Base-by-base conservation (phyloP, 192 early-diverging fungal genomes). In the Mortierella hygrophila region DNA sequence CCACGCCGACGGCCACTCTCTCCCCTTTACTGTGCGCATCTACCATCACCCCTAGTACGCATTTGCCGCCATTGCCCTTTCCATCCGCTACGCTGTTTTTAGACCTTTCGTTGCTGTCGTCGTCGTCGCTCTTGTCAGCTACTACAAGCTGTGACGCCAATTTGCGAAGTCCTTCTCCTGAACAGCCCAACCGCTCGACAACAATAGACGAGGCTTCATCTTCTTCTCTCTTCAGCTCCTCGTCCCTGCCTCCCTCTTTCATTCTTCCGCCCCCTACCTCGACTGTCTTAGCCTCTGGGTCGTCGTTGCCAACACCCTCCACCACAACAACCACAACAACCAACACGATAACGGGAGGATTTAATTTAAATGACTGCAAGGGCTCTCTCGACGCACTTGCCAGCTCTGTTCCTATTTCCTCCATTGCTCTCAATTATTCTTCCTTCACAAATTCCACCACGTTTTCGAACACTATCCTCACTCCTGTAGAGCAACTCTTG, bases 131-230 rank as follows among this genome's bases (percentile, higher is more conserved):
- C 44, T 46, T 26, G 23, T n/a, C n/a, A 6, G n/a, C 10, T 10
- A 26, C 55, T 57, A 26, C 55, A 57, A 23, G 6, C 55, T 57
- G 35, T 57, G 55, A 57, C 55, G 55, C 10, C 9, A 57, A 57
- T 57, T 57, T 57, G 55, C 55, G 55, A 57, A 57, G 55, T 10
- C n/a, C 9, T 57, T 57, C 55, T 57, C 55, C 55, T 57, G 55
- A 57, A 57, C 21, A 57, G 55, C 55, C 55, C 55, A 57, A n/a
- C 55, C n/a, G 55, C 55, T 57, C 55, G 55, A 26, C 55, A n/a
- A 26, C n/a, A 57, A 57, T 57, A 57, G 55, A 26, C 23, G 55
- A 57, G 55, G 55, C 55, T 23, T 26, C 55, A 26, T 57, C 55
- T 0, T 26, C 52, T 54, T 20, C 23, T 57, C 21, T 8, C n/a